Evolutionary conservation across 2,329 filamentous ascomycete species (phyloP).

Genomic region (Fusarium ambrosium): DNA sequence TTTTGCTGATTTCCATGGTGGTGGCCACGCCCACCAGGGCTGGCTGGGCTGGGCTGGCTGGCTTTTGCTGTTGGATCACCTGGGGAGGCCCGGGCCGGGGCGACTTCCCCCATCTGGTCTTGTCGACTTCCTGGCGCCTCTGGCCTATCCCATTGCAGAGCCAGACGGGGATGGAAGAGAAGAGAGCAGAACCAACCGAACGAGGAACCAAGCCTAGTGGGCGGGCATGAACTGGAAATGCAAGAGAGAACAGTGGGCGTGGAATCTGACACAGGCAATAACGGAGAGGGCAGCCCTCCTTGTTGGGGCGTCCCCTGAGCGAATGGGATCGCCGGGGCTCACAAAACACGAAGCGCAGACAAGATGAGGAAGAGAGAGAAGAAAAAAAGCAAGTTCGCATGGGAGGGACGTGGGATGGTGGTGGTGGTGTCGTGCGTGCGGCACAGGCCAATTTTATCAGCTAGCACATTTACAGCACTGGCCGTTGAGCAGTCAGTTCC

Average conservation of each 20-base stretch:
- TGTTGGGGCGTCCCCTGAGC: background rate
- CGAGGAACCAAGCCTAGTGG: background rate
- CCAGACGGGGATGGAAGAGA: background rate
- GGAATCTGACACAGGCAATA: constrained; percentile 32
- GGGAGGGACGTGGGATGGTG: constrained; percentile 17
- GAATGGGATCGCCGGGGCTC: constrained; percentile 25
- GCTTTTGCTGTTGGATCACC: constrained; percentile 9
- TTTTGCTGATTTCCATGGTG: constrained; percentile 12
- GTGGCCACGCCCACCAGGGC: constrained; percentile 9
- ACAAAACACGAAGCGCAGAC: constrained; percentile 20
- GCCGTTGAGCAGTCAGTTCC: constrained; percentile 10
- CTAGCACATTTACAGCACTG: constrained; percentile 1
- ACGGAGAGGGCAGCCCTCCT: constrained; percentile 12
- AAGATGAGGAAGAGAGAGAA: constrained; percentile 21
- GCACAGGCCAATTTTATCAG: constrained; percentile 16
- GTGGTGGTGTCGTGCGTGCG: constrained; percentile 20
- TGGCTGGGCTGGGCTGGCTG: background rate
- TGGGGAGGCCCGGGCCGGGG: constrained; percentile 29
- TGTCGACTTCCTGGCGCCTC: constrained; percentile 6
- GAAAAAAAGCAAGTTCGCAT: constrained; percentile 40
- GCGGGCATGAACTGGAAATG: constrained; percentile 16
- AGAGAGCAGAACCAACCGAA: background rate
- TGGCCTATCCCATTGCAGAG: background rate
- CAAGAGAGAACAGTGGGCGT: constrained; percentile 14
- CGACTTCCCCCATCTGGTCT: background rate